Conservation (phyloP, 2,329 filamentous ascomycete genomes). For the Escovopsis weberi region DNA sequence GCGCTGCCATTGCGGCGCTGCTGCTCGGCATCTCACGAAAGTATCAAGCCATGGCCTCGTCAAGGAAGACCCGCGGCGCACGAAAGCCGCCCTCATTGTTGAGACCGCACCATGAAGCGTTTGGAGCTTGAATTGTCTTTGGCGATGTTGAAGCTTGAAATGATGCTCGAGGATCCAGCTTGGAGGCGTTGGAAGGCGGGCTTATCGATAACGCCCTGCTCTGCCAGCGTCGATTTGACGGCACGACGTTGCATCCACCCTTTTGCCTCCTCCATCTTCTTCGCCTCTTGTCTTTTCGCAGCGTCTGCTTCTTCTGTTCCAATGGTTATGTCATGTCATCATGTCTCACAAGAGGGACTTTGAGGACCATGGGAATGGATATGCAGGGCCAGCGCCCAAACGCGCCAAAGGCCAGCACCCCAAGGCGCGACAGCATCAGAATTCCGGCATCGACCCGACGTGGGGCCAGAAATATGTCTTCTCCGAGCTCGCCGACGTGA, state of each 20-base stretch:
- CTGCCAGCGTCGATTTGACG: neutral
- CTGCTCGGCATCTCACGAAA: slow-evolving; percentile 1
- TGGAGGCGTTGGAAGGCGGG: slow-evolving; percentile 1
- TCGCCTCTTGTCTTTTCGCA: neutral
- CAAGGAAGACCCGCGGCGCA: slow-evolving; percentile 10
- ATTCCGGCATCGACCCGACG: slow-evolving; percentile 41
- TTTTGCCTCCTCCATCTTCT: no score
- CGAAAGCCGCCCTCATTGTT: slow-evolving; percentile 19
- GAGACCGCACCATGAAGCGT: slow-evolving; percentile 11
- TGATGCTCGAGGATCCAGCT: neutral
- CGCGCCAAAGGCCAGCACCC: slow-evolving; percentile 11
- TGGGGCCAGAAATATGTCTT: slow-evolving; percentile 63
- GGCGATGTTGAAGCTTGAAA: neutral
- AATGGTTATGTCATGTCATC: neutral
- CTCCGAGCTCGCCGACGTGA: slow-evolving; percentile 41
- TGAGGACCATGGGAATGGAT: slow-evolving; percentile 17
- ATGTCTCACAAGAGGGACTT: slow-evolving; percentile 24
- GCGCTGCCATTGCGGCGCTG: slow-evolving; percentile 11
- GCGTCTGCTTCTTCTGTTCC: no score
- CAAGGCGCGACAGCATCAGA: slow-evolving; percentile 25
- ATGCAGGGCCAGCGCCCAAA: slow-evolving; percentile 13
- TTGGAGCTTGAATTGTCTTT: no score
- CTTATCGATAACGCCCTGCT: slow-evolving; percentile 6
- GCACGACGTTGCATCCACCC: no score
- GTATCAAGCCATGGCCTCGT: slow-evolving; percentile 1